Base-by-base conservation (phyloP, 2,329 filamentous ascomycete genomes). In the Knoxdaviesia capensis region DNA sequence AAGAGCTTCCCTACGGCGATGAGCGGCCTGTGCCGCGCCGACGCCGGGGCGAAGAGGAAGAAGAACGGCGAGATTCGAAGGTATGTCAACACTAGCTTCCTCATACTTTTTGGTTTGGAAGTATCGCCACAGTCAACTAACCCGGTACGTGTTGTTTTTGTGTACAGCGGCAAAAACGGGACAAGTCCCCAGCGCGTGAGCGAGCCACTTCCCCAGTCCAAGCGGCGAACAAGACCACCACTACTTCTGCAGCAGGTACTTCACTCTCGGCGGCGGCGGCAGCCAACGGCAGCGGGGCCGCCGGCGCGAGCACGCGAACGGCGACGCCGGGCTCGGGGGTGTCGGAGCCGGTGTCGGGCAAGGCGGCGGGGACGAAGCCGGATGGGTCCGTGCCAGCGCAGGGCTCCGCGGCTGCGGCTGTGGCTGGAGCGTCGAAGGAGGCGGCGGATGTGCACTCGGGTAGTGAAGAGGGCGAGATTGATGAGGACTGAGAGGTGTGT, bases 391-490 rank as follows among this genome's bases (percentile, higher is more conserved):
- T 20, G 20, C 2, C 20, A 3, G 20, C 20, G 3, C 20, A 20
- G 20, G 20, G 20, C 20, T 20, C 28, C n/a, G 31, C 29, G n/a
- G n/a, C 41, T n/a, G 42, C 44, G 29, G 49, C 56, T 30, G 45
- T 53, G 36, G 48, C 49, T 34, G 46, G 56, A 42, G 53, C 54
- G 35, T 52, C 51, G 34, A 63, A 63, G 52, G 76, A 81, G 48
- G 65, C 74, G 41, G 64, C 68, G 39, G 71, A 68, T 43, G 66
- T 86, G 43, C 78, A 82, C 53, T 88, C 82, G 45, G 90, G 90
- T 42, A 94, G 87, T 54, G 90, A 98, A 62, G 90, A 98, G 60
- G 90, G 90, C 41, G 90, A 98, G 64, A 96, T 98, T 52, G 90
- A 94, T 60, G 87, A 96, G 65, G 72, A 76, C 50, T 74, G 20